phyloP scores from a whole-genome alignment of 1,284 basidiomycete genomes.

The Boletellus deceptivus region DNA sequence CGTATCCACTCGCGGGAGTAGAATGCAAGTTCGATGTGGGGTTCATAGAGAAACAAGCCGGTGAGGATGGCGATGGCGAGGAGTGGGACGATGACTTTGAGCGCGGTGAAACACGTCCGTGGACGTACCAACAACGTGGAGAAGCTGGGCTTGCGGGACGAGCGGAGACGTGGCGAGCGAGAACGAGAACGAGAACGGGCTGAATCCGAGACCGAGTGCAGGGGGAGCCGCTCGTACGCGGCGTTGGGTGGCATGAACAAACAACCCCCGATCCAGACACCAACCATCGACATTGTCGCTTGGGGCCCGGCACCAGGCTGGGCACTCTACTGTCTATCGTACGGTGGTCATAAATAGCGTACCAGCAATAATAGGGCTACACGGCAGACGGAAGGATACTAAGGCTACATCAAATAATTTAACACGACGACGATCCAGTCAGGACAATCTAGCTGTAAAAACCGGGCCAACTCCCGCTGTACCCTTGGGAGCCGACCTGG shows the following conservation, averaged over 20 bases:
- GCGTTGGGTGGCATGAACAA: constrained; percentile 14
- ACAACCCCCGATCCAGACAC: neutral
- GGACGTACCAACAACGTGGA: constrained; percentile 20
- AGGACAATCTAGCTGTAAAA: neutral
- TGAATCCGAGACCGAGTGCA: constrained; percentile 24
- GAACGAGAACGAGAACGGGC: constrained; percentile 17
- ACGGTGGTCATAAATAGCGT: no score
- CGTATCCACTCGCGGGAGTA: constrained; percentile 76
- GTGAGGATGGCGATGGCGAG: constrained; percentile 43
- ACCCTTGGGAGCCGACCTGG: neutral
- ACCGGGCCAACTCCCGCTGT: neutral
- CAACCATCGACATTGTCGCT: no score
- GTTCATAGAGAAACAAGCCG: constrained; percentile 64
- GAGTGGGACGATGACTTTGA: constrained; percentile 35
- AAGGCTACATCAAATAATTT: neutral
- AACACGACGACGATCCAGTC: no score
- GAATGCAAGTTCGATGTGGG: constrained; percentile 78
- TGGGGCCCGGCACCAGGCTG: no score
- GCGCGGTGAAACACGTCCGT: constrained; percentile 21
- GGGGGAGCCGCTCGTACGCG: constrained; percentile 31
- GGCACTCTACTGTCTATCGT: no score
- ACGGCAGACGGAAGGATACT: neutral
- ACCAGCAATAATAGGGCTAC: neutral
- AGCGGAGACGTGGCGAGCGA: constrained; percentile 22
- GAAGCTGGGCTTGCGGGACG: constrained; percentile 8